Base-by-base conservation (phyloP, 768 basidiomycete species). In the Pleurotus platypus region DNA sequence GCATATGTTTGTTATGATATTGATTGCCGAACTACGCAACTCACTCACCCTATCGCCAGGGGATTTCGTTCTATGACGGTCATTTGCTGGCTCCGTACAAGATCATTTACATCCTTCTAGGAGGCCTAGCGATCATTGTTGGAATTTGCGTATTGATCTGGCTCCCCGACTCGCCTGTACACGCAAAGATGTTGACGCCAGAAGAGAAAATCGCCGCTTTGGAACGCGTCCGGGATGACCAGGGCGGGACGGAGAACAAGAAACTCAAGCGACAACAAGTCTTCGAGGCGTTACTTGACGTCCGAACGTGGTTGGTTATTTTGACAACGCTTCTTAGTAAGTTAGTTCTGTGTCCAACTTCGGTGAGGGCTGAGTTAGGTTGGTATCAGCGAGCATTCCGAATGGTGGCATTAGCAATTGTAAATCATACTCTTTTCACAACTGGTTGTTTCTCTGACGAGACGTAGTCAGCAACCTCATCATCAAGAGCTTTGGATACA, bases 111-210 rank as follows among this genome's bases (percentile, higher is more conserved):
- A 60, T 86, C 39, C 71, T 86, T 1, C 76, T 86, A 22, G 85
- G 86, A 9, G 84, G 72, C 0, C 69, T 88, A 5, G 84, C 86
- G 0, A 82, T 85, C 37, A n/a, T 85, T 2, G 77, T 88, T 38
- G 85, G 84, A 4, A 61, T 81, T 20, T 69, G 72, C 45, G 82
- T 87, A 2, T 64, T 87, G 8, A 69, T 87, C 7, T 84, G 78
- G 79, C 72, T 87, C 8, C 85, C 86, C 0, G 85, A 87, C 64
- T 85, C 85, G 0, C 86, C 85, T 3, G 82, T 86, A 1, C 79
- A 81, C 60, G 85, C 86, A 1, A 69, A 63, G 3, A 77, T 83
- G 63, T 71, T 87, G 13, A 81, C 78, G 0, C 74, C 72, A 51
- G 81, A 85, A 62, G 85, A 88, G 60, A 75, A 83, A 4, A 77